Base-by-base conservation (phyloP, 257 asterid species). In the Petrea volubilis region DNA sequence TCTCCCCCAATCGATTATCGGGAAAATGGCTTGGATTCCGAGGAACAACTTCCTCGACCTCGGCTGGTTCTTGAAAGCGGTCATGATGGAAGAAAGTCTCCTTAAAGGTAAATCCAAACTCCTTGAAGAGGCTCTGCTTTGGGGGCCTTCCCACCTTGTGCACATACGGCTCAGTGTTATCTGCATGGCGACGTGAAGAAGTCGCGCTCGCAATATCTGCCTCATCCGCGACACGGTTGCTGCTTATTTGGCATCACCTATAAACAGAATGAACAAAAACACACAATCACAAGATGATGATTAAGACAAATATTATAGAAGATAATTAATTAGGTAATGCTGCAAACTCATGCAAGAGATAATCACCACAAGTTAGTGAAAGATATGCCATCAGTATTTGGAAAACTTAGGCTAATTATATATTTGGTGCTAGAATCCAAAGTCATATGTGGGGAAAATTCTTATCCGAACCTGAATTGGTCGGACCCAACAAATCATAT, bases 1-100 rank as follows among this genome's bases (percentile, higher is more conserved):
- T 49, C 80, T 77, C 47, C 85, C 91, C 91, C 91, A 86, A 0
- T 86, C 85, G 38, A 86, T 75, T 20, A 85, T 77, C 0, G 90
- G 87, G 58, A 85, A 77, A 52, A 82, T 18, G 2, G 82, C 77
- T 41, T 79, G 79, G 13, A 84, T 38, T 4, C 80, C 85, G 13
- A 83, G 83, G 31, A 46, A 6, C 3, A 71, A n/a, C 52, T 78
- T 79, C 18, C 20, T 67, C 1, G 72, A 23, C 44, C 5, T 10
- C 0, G 90, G 15, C 38, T 84, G 82, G 36, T 73, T 76, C 79
- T 80, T 87, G 72, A 82, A 84, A 29, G 0, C 88, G 88, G 49
- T 84, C 90, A 57, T 84, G 90, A 14, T 70, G 85, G 46, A 86
- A 61, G 70, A 86, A 80, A 4, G 85, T 86, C 64, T 86, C 88